phyloP scores from a whole-genome alignment of 345 rosid species.

The Syzygium grande region DNA sequence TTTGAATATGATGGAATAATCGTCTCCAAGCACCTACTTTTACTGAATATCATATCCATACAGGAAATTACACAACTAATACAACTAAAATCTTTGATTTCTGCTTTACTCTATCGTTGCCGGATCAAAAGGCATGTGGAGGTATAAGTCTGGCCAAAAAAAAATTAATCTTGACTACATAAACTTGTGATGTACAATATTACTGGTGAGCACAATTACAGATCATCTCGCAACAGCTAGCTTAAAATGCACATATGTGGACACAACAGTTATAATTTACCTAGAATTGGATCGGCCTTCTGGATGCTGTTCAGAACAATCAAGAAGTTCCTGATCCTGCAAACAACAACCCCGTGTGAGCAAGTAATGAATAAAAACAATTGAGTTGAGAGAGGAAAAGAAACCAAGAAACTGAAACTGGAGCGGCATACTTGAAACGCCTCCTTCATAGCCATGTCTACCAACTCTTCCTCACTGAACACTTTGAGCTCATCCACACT shows the following conservation, averaged over 20 bases:
- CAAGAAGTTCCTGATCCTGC: conserved; percentile 13
- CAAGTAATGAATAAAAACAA: background rate
- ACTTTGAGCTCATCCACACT: conserved; percentile 55
- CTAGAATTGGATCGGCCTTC: conserved; percentile 2
- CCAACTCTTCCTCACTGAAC: conserved; percentile 39
- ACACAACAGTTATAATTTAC: conserved; percentile 4
- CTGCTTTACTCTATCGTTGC: background rate
- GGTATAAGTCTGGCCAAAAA: background rate
- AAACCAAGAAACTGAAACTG: background rate
- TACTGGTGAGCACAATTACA: background rate
- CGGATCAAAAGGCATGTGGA: background rate
- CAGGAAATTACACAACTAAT: background rate
- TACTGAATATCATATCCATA: background rate
- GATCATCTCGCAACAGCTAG: background rate
- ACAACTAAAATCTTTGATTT: background rate
- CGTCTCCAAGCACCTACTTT: background rate
- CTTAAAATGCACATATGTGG: background rate
- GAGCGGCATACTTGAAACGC: conserved; percentile 21
- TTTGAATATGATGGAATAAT: background rate
- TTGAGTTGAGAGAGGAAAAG: background rate
- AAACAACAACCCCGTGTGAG: background rate
- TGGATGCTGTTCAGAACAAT: conserved; percentile 2
- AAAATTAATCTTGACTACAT: background rate
- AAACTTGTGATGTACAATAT: background rate
- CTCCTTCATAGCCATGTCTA: conserved; percentile 51